Percentiles rank a stretch among this genome's conserved stretches.
phyloP scores from a whole-genome alignment of 768 basidiomycete genomes.

The Auriscalpium microsporum region DNA sequence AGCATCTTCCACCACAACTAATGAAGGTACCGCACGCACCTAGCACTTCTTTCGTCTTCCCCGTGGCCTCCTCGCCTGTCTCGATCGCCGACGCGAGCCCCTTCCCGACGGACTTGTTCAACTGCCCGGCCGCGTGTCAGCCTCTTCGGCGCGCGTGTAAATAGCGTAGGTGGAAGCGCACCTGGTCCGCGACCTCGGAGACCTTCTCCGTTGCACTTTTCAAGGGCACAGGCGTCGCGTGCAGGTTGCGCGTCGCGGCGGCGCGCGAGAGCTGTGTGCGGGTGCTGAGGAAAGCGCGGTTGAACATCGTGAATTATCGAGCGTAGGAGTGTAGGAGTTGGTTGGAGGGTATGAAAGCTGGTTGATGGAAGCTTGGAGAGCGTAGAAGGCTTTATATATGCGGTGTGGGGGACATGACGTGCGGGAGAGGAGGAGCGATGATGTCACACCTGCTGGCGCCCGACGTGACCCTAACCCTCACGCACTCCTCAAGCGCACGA shows the following conservation, averaged over 20 bases:
- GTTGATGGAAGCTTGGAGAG: too few species aligned
- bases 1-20: not conserved
- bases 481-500: too few species aligned
- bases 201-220: slow-evolving; percentile 10
- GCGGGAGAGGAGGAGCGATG: too few species aligned
- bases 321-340: too few species aligned
- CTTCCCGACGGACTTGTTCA: slow-evolving; percentile 11
- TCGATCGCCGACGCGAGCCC: slow-evolving; percentile 13
- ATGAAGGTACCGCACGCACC: not conserved
- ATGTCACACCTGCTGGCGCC: too few species aligned
- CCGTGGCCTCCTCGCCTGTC: slow-evolving; percentile 7
- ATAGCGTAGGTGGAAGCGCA: not conserved
- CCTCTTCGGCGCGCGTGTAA: too few species aligned
- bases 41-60: slow-evolving; percentile 10
- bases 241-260: slow-evolving; percentile 1
- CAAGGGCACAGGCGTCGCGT: not conserved
- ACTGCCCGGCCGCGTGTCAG: not conserved
- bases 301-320: slow-evolving; percentile 2
- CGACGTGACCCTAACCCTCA: too few species aligned
- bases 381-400: too few species aligned
- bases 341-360: too few species aligned
- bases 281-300: not conserved
- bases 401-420: too few species aligned
- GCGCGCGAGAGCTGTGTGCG: not conserved
- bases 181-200: slow-evolving; percentile 11